phyloP scores from a whole-genome alignment of 176 grass and related monocot genomes.

The Cenchrus purpureus region DNA sequence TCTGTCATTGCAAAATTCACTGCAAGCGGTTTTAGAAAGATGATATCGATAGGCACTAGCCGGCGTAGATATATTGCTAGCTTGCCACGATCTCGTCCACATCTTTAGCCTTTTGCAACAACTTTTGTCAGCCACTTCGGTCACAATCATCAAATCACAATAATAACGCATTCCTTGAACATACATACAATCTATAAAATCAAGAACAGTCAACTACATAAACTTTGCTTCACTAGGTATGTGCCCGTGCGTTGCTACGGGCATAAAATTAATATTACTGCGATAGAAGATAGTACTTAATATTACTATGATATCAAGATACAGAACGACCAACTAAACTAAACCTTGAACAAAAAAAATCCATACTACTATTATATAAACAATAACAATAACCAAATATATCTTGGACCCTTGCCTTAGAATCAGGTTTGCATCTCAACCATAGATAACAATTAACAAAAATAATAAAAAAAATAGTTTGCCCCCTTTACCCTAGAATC shows the following conservation, averaged over 20 bases:
- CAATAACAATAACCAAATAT: constrained; percentile 34
- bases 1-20: not conserved
- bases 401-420: not conserved
- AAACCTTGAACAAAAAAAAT: too few species aligned
- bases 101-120: not conserved
- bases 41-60: not conserved
- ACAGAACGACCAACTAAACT: not conserved
- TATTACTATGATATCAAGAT: constrained; percentile 9
- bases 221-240: too few species aligned
- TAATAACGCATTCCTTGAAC: not conserved
- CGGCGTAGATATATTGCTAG: too few species aligned
- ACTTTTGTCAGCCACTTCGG: not conserved
- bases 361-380: not conserved
- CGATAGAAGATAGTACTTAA: too few species aligned
- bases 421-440: too few species aligned
- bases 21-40: not conserved
- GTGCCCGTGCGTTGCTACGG: too few species aligned
- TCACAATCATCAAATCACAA: not conserved
- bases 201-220: too few species aligned
- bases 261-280: too few species aligned
- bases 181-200: too few species aligned
- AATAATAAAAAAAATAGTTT: not conserved
- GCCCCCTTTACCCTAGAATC: constrained; percentile 18
- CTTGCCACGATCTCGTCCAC: not conserved
- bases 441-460: too few species aligned